Conservation (phyloP, 192 early-diverging fungal species). For the Coemansia sp. region DNA sequence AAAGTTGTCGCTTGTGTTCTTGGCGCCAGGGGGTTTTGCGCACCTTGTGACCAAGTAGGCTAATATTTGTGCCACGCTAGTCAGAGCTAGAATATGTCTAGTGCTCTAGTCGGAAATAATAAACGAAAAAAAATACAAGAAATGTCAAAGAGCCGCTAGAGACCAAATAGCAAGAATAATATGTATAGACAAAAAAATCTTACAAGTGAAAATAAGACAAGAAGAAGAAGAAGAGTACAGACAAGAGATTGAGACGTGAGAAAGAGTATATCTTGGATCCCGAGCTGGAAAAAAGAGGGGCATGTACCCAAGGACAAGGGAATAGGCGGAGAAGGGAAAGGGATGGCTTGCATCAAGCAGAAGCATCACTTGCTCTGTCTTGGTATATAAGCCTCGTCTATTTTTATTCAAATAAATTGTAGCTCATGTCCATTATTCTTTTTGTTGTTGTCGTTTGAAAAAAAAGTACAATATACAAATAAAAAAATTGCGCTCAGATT, state of each 20-base stretch:
- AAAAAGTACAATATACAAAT: not conserved
- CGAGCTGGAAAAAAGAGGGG: not conserved
- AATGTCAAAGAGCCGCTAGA: not conserved
- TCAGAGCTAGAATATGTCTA: not conserved
- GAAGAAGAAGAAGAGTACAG: not conserved
- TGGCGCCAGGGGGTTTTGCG: not conserved
- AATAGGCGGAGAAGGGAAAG: not conserved
- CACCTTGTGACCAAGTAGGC: not conserved
- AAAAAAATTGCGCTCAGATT: slow-evolving; percentile 3
- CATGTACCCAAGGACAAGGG: slow-evolving; percentile 1
- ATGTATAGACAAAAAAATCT: not conserved
- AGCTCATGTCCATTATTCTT: not conserved
- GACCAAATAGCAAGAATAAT: not conserved
- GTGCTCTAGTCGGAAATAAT: not conserved
- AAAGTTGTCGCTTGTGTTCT: not conserved
- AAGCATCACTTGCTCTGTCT: not conserved
- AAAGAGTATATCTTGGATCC: not conserved
- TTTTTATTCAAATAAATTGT: not conserved
- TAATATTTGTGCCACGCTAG: not conserved
- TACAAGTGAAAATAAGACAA: not conserved
- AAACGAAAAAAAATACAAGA: not conserved
- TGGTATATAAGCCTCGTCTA: not conserved
- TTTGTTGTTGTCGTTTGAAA: not conserved
- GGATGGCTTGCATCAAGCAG: slow-evolving; percentile 1
- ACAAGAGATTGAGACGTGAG: not conserved